Evolutionary conservation across 1,139 yeast genomes (phyloP), one percentile per base, ranked within the genome.

Genomic region (Casaregolazyma lundiana): DNA sequence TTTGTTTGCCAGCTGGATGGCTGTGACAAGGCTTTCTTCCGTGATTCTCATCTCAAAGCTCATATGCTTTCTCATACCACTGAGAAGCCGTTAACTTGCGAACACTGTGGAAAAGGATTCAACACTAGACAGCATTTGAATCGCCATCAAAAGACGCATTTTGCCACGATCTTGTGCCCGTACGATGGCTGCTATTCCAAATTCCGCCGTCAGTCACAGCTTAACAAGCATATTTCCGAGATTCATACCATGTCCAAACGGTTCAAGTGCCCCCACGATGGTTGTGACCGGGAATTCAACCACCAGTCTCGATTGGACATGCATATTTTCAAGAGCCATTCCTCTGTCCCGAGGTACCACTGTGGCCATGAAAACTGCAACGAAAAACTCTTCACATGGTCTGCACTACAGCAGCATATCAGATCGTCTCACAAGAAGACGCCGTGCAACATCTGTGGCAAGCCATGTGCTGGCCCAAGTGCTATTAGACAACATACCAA

Each of bases 31-130:
- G 67, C 83, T 0, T 92, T 89, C 59, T 69, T 80, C 17, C 73
- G 96, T 44, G 85, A 84, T 54, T 79, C 88, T 11, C 97, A 92
- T 66, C 67, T 92, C 39, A 78, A 79, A 45, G 78, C 89, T 17
- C 99, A 92, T 62, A 53, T 72, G 52, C 65, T 84, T 21, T 78
- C 89, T 11, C 70, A 68, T 30, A 69, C 76, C 4, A 73, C 71
- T 2, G 76, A 73, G 13, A 86, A 85, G 58, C 96, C 97, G 0
- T 82, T 76, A 59, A 77, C 73, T 46, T 92, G 99, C 59, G 67
- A 80, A 0, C 66, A 74, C 1, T 92, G 99, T 63, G 83, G 83
- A 1, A 88, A 88, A 62, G 96, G 96, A 1, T 84, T 87, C 48
- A 84, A 83, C 51, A 77, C 95, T 0, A 66, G 67, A 43, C 98